Evolutionary conservation across 2,329 filamentous ascomycete species (phyloP), one percentile per base, ranked within the genome.

Genomic region (Orbilia javanica): DNA sequence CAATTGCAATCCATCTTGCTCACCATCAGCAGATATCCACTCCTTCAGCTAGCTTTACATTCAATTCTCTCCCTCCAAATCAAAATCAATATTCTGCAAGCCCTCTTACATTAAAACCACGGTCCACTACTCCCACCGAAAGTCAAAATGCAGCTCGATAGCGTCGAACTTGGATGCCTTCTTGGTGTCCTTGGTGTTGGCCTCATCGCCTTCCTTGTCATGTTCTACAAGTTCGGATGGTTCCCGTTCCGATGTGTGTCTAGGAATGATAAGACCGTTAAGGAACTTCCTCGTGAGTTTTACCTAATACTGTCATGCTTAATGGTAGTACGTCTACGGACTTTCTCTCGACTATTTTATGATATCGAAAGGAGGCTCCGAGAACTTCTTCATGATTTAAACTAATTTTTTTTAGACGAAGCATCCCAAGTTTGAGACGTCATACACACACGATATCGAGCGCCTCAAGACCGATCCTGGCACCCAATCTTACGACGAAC

Each of bases 201-300:
- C 2, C 2, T 66, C 4, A 48, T 76, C 11, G 72, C 39, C 8
- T 53, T 77, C 29, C 29, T 71, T 7, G 39, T 67, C 50, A 68
- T 67, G 57, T 71, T 71, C 31, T 77, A 77, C 57, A 77, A 71
- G 27, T 77, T 77, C 25, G 73, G 73, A n/a, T 77, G 73, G 73
- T 55, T 66, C 39, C 39, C 48, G 10, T 60, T 39, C 10, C 18
- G 20, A 6, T 57, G n/a, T 3, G n/a, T 48, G n/a, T n/a, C 25
- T 27, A 36, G 29, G n/a, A 66, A 57, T n/a, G 46, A 50, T 39
- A 53, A 53, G 60, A 73, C 36, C 1, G 50, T 73, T 15, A 66
- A 57, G 4, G 60, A 57, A 31, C 31, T 53, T 44, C 20, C 69
- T 10, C n/a, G 60, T 25, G 39, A 73, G 25, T 73, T 72, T 60